phyloP scores from a whole-genome alignment of 78 protist species.

The Guillardia theta region DNA sequence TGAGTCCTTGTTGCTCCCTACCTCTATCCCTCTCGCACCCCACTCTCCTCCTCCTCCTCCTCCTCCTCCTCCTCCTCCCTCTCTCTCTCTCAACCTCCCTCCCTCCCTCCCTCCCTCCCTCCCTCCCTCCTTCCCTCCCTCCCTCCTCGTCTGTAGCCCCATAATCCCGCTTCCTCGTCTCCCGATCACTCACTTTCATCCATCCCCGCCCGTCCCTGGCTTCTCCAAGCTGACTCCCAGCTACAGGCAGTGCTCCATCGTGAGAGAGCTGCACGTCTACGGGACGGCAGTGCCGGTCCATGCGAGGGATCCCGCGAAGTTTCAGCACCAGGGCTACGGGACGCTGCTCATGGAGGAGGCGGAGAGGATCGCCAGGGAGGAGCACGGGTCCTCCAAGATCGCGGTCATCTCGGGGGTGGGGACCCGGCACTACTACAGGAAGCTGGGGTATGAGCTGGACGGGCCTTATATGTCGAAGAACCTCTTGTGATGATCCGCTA shows the following conservation, averaged over 20 bases:
- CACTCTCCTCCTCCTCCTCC: background rate
- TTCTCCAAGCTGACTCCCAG: too few species aligned
- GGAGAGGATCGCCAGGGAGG: constrained; percentile 91
- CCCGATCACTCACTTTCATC: too few species aligned
- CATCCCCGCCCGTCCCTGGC: too few species aligned
- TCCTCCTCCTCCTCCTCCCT: too few species aligned
- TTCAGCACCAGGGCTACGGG: constrained; percentile 89
- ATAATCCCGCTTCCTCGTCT: too few species aligned
- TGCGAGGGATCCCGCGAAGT: background rate
- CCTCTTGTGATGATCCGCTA: background rate
- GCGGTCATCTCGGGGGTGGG: constrained; percentile 81
- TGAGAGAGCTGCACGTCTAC: constrained; percentile 96
- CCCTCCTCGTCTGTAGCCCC: background rate
- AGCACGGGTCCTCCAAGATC: constrained; percentile 78
- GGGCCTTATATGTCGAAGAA: constrained; percentile 82
- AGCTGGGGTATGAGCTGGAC: constrained; percentile 88
- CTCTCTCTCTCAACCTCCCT: too few species aligned
- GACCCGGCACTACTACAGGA: constrained; percentile 91
- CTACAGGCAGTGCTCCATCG: constrained; percentile 73
- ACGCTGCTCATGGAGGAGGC: constrained; percentile 93
- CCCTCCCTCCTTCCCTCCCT: background rate
- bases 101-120: background rate
- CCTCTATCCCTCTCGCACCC: background rate
- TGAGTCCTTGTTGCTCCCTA: background rate
- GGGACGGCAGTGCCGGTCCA: background rate